phyloP scores from a whole-genome alignment of 116 monocot species.

The Papilionanthe hybrid region DNA sequence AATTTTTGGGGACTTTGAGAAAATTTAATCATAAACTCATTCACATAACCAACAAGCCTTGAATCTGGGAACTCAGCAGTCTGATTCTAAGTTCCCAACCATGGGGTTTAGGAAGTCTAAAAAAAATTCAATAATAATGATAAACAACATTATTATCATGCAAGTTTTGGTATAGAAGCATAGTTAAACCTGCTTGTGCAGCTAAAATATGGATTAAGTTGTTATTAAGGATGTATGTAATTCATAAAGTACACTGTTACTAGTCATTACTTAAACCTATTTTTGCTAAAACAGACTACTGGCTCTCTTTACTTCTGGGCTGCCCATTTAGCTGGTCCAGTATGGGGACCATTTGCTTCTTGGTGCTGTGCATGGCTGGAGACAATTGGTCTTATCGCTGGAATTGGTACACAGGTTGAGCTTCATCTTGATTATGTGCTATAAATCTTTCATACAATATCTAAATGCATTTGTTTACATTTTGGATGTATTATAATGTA shows the following conservation, averaged over 20 bases:
- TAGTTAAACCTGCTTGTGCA: background rate
- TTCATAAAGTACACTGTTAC: background rate
- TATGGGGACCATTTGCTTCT: conserved; percentile 76
- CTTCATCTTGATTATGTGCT: background rate
- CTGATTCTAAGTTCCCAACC: too few species aligned
- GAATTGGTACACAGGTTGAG: conserved; percentile 65
- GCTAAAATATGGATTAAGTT: background rate
- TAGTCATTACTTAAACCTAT: background rate
- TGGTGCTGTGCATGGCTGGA: conserved; percentile 85
- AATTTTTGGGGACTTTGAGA: too few species aligned
- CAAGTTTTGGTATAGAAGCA: background rate
- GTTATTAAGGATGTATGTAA: background rate
- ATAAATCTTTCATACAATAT: too few species aligned
- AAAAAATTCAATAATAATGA: too few species aligned
- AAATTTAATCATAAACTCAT: too few species aligned
- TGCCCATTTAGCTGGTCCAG: conserved; percentile 68
- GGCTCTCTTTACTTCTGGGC: conserved; percentile 45
- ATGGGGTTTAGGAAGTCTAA: too few species aligned
- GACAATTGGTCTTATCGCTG: conserved; percentile 61
- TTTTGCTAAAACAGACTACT: background rate
- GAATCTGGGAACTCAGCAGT: too few species aligned
- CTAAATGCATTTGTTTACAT: too few species aligned
- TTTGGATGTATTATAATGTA: too few species aligned
- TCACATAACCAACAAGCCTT: too few species aligned
- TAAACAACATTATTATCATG: too few species aligned